These are phyloP conservation scores for Hymenoscyphus linearis DNA, from an alignment of 2,329 filamentous ascomycete genomes.

Conservation along the genomic window DNA sequence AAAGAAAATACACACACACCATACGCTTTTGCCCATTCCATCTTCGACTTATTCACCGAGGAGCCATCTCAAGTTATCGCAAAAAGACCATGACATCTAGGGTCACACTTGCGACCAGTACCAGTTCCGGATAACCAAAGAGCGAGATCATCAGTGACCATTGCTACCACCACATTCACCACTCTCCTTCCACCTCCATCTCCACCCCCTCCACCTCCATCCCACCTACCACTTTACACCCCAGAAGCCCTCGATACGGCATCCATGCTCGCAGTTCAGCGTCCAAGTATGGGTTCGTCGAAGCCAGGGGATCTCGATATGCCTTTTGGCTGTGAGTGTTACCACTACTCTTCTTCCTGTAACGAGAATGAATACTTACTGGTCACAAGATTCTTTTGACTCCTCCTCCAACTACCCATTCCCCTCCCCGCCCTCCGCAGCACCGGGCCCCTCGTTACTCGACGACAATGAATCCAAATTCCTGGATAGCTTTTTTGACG, in stretches of 20 bases:
- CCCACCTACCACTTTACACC: too few relatives aligned
- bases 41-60: background rate
- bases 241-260: conserved; percentile 25
- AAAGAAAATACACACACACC: background rate
- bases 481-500: conserved; percentile 53
- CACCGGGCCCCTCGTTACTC: conserved; percentile 60
- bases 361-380: conserved; percentile 7
- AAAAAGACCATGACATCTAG: conserved; percentile 4
- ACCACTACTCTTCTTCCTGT: background rate
- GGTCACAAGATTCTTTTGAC: conserved; percentile 41
- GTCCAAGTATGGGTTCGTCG: conserved; percentile 54
- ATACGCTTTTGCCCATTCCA: background rate
- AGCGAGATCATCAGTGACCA: background rate
- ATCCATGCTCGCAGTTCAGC: conserved; percentile 53
- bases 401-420: conserved; percentile 39
- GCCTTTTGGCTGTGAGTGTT: conserved; percentile 62
- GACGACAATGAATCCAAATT: conserved; percentile 56
- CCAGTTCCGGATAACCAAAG: background rate
- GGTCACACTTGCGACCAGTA: conserved; percentile 2
- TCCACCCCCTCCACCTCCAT: background rate
- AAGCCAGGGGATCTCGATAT: conserved; percentile 50
- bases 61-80: background rate
- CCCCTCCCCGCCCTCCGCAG: conserved; percentile 54
- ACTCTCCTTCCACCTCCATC: background rate
- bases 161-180: background rate